Conservation (phyloP, 208 protist species). For the Perkinsela sp. region DNA sequence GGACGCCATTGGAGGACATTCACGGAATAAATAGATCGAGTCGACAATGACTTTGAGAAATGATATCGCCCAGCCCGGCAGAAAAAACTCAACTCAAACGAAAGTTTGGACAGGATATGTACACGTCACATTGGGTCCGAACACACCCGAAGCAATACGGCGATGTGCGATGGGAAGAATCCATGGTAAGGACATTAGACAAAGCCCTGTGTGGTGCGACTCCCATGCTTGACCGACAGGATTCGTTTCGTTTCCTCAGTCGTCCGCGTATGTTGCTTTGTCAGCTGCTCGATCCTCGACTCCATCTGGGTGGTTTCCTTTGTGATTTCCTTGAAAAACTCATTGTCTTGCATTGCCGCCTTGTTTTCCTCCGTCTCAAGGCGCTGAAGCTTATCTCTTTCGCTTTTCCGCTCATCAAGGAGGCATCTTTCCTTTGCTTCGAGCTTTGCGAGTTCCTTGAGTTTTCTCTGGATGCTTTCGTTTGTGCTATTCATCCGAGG, state of each 20-base stretch:
- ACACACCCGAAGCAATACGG: neutral
- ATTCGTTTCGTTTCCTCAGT: neutral
- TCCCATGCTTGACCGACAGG: neutral
- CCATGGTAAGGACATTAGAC: too few species aligned
- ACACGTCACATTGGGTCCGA: neutral
- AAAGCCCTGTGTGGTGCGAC: too few species aligned
- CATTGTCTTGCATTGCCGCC: neutral
- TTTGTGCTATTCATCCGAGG: neutral
- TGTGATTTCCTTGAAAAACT: neutral
- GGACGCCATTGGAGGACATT: neutral
- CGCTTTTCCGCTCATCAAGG: neutral
- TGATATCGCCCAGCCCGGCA: neutral
- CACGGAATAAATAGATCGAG: neutral
- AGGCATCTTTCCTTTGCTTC: neutral
- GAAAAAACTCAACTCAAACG: neutral
- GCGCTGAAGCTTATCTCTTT: neutral
- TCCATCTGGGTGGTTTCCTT: neutral
- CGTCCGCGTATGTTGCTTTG: neutral
- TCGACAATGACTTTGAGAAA: neutral
- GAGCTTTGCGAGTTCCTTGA: neutral
- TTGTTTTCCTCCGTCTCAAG: neutral
- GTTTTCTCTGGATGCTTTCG: neutral
- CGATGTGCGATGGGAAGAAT: neutral
- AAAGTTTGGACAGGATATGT: neutral
- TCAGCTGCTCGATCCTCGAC: neutral